Conservation (phyloP, 75 land plant species). For the Selaginella moellendorffii region DNA sequence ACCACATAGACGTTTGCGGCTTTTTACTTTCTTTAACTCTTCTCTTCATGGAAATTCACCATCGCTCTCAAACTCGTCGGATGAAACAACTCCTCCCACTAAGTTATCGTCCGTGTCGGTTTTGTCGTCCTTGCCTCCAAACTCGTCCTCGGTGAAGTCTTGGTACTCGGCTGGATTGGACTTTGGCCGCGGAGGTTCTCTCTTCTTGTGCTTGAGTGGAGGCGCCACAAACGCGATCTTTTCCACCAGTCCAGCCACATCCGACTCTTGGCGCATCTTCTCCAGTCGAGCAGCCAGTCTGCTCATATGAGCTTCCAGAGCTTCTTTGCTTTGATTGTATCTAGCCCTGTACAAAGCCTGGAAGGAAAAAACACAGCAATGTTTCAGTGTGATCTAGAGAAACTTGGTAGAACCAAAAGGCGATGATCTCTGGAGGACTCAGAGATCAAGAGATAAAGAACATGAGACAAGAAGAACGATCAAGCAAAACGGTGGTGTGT, state of each 20-base stretch:
- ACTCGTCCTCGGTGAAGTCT: constrained; percentile 12
- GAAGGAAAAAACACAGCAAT: background rate
- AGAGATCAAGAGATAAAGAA: too few species aligned
- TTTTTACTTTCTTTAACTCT: too few species aligned
- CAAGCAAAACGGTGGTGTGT: too few species aligned
- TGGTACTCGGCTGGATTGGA: background rate
- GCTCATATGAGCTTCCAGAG: background rate
- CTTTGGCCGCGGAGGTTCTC: constrained; percentile 12
- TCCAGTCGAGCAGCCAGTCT: background rate
- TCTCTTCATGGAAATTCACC: too few species aligned
- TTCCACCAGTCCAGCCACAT: constrained; percentile 17
- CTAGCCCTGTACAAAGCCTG: background rate
- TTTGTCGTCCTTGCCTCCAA: constrained; percentile 13
- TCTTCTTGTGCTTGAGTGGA: background rate
- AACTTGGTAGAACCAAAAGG: too few species aligned
- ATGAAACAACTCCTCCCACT: constrained; percentile 11
- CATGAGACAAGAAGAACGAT: too few species aligned
- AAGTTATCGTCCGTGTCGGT: constrained; percentile 9
- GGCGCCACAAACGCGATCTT: constrained; percentile 8
- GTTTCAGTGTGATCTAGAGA: too few species aligned
- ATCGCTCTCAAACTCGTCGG: constrained; percentile 13
- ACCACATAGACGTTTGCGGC: too few species aligned
- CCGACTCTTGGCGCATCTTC: constrained; percentile 11
- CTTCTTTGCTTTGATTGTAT: background rate
- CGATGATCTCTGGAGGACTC: too few species aligned